Evolutionary conservation across 2,329 filamentous ascomycete genomes (phyloP).

Genomic region (Fusarium scirpi): DNA sequence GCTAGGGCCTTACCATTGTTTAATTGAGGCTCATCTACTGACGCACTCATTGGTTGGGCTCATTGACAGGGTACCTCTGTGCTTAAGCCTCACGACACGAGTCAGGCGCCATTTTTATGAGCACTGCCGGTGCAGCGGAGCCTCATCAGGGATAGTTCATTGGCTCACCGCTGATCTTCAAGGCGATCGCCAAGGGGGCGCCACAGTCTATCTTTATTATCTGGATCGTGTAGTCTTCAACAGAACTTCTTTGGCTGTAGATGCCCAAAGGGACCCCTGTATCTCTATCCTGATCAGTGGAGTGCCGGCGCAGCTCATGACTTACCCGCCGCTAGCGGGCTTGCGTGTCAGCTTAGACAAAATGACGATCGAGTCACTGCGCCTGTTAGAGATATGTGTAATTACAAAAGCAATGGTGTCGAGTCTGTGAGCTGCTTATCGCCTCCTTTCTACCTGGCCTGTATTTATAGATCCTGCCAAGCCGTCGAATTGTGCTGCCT

Average conservation of each 20-base stretch:
- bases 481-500: background rate
- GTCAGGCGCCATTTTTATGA: constrained; percentile 14
- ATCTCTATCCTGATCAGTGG: background rate
- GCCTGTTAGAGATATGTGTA: constrained; percentile 10
- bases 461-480: constrained; percentile 24
- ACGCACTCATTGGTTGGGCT: background rate
- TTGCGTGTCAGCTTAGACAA: constrained; percentile 23
- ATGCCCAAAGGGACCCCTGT: background rate
- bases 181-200: constrained; percentile 20
- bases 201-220: constrained; percentile 3
- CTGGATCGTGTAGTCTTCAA: background rate
- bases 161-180: constrained; percentile 33
- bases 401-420: constrained; percentile 11
- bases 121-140: constrained; percentile 2
- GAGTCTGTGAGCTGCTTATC: constrained; percentile 9
- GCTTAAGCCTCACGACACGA: constrained; percentile 23
- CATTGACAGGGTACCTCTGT: background rate
- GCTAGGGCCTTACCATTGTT: background rate
- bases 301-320: constrained; percentile 13
- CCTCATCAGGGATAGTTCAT: background rate
- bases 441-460: background rate
- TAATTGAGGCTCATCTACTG: background rate
- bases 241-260: background rate
- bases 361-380: constrained; percentile 23
- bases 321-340: constrained; percentile 9